Percentiles rank a stretch among this genome's conserved stretches.
phyloP scores from a whole-genome alignment of 306 rosid species.

The Quillaja saponaria region DNA sequence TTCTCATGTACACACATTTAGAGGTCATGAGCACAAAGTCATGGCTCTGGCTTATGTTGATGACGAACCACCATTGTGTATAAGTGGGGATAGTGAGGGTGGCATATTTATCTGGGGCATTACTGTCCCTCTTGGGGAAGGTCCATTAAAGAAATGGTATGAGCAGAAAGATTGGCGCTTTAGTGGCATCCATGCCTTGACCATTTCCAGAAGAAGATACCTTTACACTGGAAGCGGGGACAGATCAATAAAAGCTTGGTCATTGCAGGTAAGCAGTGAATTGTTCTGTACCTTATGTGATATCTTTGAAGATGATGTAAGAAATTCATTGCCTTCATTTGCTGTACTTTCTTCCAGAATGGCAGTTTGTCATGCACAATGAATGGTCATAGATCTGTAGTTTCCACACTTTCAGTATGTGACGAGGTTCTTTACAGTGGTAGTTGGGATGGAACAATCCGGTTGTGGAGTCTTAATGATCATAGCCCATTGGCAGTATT shows the following conservation, averaged over 20 bases:
- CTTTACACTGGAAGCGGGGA: slow-evolving; percentile 90
- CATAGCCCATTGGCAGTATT: slow-evolving; percentile 74
- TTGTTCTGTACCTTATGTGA: slow-evolving; percentile 6
- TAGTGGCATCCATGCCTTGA: slow-evolving; percentile 84
- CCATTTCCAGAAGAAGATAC: slow-evolving; percentile 49
- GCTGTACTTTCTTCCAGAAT: slow-evolving; percentile 54
- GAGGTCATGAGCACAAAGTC: slow-evolving; percentile 81
- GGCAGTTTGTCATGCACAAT: slow-evolving; percentile 66
- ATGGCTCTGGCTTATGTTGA: slow-evolving; percentile 72
- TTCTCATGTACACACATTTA: slow-evolving; percentile 73
- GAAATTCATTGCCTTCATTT: slow-evolving; percentile 27
- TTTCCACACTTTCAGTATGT: slow-evolving; percentile 71
- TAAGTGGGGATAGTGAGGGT: slow-evolving; percentile 87
- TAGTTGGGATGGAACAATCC: slow-evolving; percentile 95
- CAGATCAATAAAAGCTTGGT: slow-evolving; percentile 86
- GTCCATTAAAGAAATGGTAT: slow-evolving; percentile 69
- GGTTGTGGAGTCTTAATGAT: slow-evolving; percentile 87
- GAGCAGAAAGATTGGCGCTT: slow-evolving; percentile 96
- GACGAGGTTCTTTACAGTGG: slow-evolving; percentile 87
- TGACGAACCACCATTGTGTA: slow-evolving; percentile 71
- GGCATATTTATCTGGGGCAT: slow-evolving; percentile 75
- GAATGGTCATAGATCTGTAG: slow-evolving; percentile 83
- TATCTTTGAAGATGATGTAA: no score
- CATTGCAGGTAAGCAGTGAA: slow-evolving; percentile 51
- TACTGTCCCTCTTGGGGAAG: slow-evolving; percentile 53